Base-by-base conservation (phyloP, 139 green algal genomes). In the Volvox reticuliferus region DNA sequence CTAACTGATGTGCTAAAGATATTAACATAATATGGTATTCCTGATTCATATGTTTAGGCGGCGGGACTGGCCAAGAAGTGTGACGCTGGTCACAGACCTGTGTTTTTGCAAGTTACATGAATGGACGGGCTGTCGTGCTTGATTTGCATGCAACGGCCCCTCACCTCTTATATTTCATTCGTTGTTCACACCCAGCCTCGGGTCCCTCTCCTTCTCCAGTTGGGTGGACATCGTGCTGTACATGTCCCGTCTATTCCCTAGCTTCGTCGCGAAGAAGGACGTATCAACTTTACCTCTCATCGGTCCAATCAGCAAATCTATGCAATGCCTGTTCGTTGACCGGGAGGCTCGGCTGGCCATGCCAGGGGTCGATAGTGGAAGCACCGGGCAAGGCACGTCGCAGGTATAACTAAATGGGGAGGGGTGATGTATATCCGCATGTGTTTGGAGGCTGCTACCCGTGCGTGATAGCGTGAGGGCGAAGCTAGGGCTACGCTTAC, bases 171-270 rank as follows among this genome's bases (percentile, higher is more conserved):
- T 55, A 55, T 55, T 9, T 55, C 44, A 55, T 9, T 55, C 44
- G 9, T 9, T 55, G 44, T 5, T 55, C 44, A 55, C 44, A 55
- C 44, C 44, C 44, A 55, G 44, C 44, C 44, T 55, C 44, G 5
- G 44, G 44, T 26, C 26, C 35, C 65, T 50, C 6, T 33, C 88
- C 33, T 35, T 98, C 92, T 86, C 94, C 65, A 94, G 94, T 83
- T 99, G 95, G 95, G 77, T 94, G 12, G 97, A 99, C 91, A 99
- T 99, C 79, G 86, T 99, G 61, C 86, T 99, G 22, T 95, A 97
- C 89, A 98, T 98, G 95, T 94, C 93, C 67, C 78, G 92, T 26
- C 95, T 92, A 50, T 97, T 98, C 32, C 97, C 97, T 30, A 91
- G 88, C 33, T 99, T 99, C 92, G 97, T 99, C 32, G 97, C 97